Evolutionary conservation across 2,329 filamentous ascomycete species (phyloP).

Genomic region (Aspergillus chevalieri): DNA sequence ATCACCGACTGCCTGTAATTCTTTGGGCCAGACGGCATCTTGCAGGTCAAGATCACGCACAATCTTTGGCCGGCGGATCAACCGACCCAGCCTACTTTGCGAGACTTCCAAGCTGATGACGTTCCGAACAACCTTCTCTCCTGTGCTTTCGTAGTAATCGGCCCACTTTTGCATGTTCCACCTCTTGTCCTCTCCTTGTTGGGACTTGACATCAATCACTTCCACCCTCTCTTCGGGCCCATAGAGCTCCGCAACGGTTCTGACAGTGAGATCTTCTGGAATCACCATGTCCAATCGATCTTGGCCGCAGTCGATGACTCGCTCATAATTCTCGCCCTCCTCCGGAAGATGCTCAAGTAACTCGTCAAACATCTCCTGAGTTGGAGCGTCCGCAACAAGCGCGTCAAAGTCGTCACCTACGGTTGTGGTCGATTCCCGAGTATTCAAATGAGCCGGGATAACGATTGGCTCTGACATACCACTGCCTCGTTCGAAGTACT

Average conservation of each 20-base stretch:
- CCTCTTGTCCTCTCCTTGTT: constrained; percentile 58
- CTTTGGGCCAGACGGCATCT: constrained; percentile 47
- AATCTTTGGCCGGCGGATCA: constrained; percentile 58
- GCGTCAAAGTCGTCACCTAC: constrained; percentile 19
- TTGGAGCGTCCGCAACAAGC: constrained; percentile 29
- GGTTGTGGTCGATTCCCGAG: constrained; percentile 38
- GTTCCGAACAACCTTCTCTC: constrained; percentile 58
- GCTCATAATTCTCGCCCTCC: constrained; percentile 24
- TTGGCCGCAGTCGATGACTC: constrained; percentile 55
- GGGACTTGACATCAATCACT: constrained; percentile 64
- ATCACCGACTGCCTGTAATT: constrained; percentile 49
- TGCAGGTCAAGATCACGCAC: constrained; percentile 57
- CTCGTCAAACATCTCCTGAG: constrained; percentile 36
- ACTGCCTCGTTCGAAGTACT: constrained; percentile 57
- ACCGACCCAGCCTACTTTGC: constrained; percentile 54
- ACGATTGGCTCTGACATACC: constrained; percentile 63
- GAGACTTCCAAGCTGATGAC: constrained; percentile 66
- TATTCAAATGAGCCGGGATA: constrained; percentile 58
- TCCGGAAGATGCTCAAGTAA: constrained; percentile 27
- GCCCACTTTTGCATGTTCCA: constrained; percentile 63
- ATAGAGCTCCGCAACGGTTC: constrained; percentile 58
- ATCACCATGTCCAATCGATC: constrained; percentile 65
- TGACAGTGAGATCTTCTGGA: constrained; percentile 57
- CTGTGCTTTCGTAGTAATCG: constrained; percentile 59
- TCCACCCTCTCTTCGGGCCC: constrained; percentile 58